These are phyloP conservation scores for Diophrys appendiculata DNA, from an alignment of 73 alveolate genomes.

Conservation along the genomic window DNA sequence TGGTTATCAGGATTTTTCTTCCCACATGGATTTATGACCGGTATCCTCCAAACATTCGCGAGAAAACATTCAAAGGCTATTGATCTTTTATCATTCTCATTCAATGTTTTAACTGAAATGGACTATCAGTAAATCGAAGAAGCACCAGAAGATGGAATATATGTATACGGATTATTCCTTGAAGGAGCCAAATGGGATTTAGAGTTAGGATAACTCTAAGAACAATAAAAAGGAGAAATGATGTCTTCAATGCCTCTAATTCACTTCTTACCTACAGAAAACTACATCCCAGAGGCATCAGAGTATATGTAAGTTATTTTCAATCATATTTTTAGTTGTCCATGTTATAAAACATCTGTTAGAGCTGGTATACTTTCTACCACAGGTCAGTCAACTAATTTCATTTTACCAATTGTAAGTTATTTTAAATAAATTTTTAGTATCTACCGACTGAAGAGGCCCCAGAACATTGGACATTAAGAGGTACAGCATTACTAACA, in stretches of 20 bases:
- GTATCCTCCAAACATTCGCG: slow-evolving; percentile 84
- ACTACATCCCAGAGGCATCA: slow-evolving; percentile 1
- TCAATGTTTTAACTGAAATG: slow-evolving; percentile 12
- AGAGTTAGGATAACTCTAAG: slow-evolving; percentile 67
- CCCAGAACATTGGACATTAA: slow-evolving; percentile 93
- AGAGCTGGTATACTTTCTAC: slow-evolving; percentile 96
- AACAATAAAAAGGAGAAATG: slow-evolving; percentile 30
- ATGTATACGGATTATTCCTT: slow-evolving; percentile 97
- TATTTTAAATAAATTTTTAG: not conserved
- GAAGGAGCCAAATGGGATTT: slow-evolving; percentile 99
- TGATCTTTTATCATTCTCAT: slow-evolving; percentile 76
- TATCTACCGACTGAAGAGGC: slow-evolving; percentile 64
- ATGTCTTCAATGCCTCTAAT: slow-evolving; percentile 74
- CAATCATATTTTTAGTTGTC: slow-evolving; percentile 68
- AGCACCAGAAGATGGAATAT: slow-evolving; percentile 98
- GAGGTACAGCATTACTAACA: slow-evolving; percentile 90
- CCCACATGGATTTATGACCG: slow-evolving; percentile 98
- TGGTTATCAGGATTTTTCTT: slow-evolving; percentile 99
- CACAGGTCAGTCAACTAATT: slow-evolving; percentile 96
- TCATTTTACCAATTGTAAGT: slow-evolving; percentile 81
- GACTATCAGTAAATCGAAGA: slow-evolving; percentile 68
- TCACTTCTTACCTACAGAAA: slow-evolving; percentile 80
- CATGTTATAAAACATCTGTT: slow-evolving; percentile 92
- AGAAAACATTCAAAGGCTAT: slow-evolving; percentile 80
- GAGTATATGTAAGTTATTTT: slow-evolving; percentile 18